These are phyloP conservation scores for Prunus kanzakura DNA, from an alignment of 306 rosid genomes.

Conservation along the genomic window DNA sequence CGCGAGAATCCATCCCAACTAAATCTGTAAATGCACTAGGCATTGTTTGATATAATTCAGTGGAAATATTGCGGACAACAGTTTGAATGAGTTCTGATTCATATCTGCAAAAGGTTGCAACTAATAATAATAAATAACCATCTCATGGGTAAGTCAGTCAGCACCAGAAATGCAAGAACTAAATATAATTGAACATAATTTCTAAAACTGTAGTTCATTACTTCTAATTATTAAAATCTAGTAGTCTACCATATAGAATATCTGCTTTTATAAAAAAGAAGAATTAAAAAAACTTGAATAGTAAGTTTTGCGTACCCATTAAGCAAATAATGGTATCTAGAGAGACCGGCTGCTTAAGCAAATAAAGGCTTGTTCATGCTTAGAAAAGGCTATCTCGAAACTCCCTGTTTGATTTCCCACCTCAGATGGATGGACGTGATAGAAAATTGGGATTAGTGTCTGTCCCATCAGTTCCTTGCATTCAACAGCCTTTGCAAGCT, in stretches of 20 bases:
- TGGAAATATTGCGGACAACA: neutral
- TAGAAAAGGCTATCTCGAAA: neutral
- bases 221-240: too few species aligned
- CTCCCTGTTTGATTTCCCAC: neutral
- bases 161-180: too few species aligned
- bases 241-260: too few species aligned
- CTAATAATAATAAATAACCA: too few species aligned
- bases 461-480: neutral
- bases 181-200: too few species aligned
- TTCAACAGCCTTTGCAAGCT: neutral
- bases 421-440: neutral
- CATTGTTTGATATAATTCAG: neutral
- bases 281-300: too few species aligned
- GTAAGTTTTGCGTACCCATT: neutral
- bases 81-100: neutral
- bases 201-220: too few species aligned
- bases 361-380: neutral
- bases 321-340: neutral
- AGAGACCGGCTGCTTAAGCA: neutral
- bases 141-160: too few species aligned
- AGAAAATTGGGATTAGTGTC: neutral
- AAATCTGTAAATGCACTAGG: neutral
- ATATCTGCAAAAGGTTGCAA: neutral
- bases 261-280: too few species aligned
- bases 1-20: neutral